A percentile compares a stretch with the other conserved stretches of the same genome.
Conservation (phyloP, 495 filamentous ascomycete species). For the Parathielavia appendiculata region DNA sequence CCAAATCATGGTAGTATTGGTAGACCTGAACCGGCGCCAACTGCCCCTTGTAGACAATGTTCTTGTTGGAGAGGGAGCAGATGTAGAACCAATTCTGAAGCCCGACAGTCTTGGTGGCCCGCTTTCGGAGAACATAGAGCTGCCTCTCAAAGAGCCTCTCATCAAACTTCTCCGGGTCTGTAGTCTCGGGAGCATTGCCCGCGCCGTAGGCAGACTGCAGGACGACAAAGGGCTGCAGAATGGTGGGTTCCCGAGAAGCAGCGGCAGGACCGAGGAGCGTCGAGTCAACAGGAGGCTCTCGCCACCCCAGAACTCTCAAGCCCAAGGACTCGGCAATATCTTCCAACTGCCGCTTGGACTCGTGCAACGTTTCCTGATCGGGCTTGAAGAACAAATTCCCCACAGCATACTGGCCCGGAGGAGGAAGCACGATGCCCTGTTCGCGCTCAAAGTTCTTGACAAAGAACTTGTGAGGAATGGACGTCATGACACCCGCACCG, state of each 20-base stretch:
- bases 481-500: slow-evolving; percentile 98
- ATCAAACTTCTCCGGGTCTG: slow-evolving; percentile 76
- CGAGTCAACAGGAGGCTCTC: slow-evolving; percentile 90
- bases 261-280: slow-evolving; percentile 90
- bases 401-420: slow-evolving; percentile 89
- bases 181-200: slow-evolving; percentile 74
- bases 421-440: slow-evolving; percentile 77
- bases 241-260: slow-evolving; percentile 85
- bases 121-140: slow-evolving; percentile 91
- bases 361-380: slow-evolving; percentile 76
- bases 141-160: slow-evolving; percentile 85
- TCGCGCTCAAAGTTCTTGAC: slow-evolving; percentile 95
- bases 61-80: slow-evolving; percentile 95
- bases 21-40: slow-evolving; percentile 97
- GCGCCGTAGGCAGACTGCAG: slow-evolving; percentile 78
- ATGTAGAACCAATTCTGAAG: slow-evolving; percentile 99
- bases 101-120: slow-evolving; percentile 88
- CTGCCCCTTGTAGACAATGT: slow-evolving; percentile 99
- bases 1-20: slow-evolving; percentile 95
- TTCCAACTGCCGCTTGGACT: slow-evolving; percentile 85
- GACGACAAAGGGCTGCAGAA: slow-evolving; percentile 95
- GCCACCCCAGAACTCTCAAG: slow-evolving; percentile 91
- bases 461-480: slow-evolving; percentile 98
- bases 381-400: slow-evolving; percentile 99
- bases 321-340: slow-evolving; percentile 83